Evolutionary conservation across 2,329 filamentous ascomycete species (phyloP), one percentile per base, ranked within the genome.

Genomic region (Bipolaris cookei): DNA sequence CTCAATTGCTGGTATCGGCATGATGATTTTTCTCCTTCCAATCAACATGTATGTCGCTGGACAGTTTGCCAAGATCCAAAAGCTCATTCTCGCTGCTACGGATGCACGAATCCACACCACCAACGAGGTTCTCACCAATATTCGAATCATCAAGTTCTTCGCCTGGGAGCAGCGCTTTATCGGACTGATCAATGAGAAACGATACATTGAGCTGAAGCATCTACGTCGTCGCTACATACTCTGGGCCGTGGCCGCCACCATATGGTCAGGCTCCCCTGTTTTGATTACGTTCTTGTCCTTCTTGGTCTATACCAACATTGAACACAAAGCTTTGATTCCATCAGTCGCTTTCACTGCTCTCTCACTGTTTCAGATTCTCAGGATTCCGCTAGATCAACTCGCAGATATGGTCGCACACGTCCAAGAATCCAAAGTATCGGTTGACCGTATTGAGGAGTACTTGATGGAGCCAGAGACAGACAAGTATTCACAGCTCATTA

Each of bases 321-420:
- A 99, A 78, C 85, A 90, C 75, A 97, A 96, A 79, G 90, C 90
- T 18, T 81, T 99, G 52, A 89, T 95, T 50, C 94, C 95, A 0
- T 98, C 95, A 0, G 84, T 98, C 59, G 95, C 95, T 3, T 99
- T 99, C 77, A 97, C 95, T 1, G 92, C 95, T 35, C 88, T 99
- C 51, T 98, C 95, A 0, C 88, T 99, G 63, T 99, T 99, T 76
- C 93, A 93, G 74, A 87, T 99, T 38, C 87, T 99, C 13, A 89
- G 95, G 45, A 91, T 97, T 51, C 95, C 95, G 4, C 82, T 99
- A 43, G 95, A 99, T 75, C 94, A 98, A 78, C 84, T 99, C 51
- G 95, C 95, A 48, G 95, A 99, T 77, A 99, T 99, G 95, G 90
- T 98, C 71, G 95, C 95, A 10, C 95, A 98, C 78, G 93, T 99